Evolutionary conservation across 805 yeast species (phyloP), one percentile per base, ranked within the genome.

Genomic region (baker's yeast (Saccharomyces cerevisiae)): DNA sequence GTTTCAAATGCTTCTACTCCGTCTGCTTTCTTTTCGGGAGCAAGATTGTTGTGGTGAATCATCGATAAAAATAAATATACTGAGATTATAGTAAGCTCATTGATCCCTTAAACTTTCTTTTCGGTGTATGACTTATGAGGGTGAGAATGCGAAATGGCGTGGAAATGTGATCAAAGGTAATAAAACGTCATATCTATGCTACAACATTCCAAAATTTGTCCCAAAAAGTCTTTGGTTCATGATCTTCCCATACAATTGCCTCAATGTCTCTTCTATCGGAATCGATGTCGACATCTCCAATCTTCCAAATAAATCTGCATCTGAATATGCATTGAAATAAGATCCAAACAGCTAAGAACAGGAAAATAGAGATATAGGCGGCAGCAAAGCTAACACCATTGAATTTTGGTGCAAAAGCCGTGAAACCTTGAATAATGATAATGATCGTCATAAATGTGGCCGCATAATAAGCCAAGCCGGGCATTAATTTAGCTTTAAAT

Each of bases 401-500:
- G 62, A 85, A 72, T 28, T 66, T 69, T 10, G 68, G 70, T 53
- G 81, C 80, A 70, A 88, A 88, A 0, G 81, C 79, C 1, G 77
- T 69, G 68, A 78, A 88, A 41, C 96, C 96, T 70, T 89, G 91
- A 57, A 88, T 75, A 57, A 87, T 75, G 28, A 80, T 79, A 64
- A 89, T 79, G 29, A 85, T 58, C 13, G 76, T 67, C 58, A 84
- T 75, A 59, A 79, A 74, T 52, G 76, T 70, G 3, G 80, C 70
- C 2, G 89, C 80, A 61, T 85, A 84, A 70, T 81, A 83, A 1
- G 91, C 87, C 56, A 74, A 70, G 58, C 67, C 79, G 2, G 95
- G 94, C 83, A 84, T 85, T 53, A 77, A 75, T n/a, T 64, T 65
- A 8, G 94, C 91, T 68, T 84, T 85, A 76, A 77, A 89, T 9